A percentile compares a stretch with the other conserved stretches of the same genome.
These are phyloP conservation scores for Wallacemonas sp. DNA, from an alignment of 208 protist species.

Conservation along the genomic window DNA sequence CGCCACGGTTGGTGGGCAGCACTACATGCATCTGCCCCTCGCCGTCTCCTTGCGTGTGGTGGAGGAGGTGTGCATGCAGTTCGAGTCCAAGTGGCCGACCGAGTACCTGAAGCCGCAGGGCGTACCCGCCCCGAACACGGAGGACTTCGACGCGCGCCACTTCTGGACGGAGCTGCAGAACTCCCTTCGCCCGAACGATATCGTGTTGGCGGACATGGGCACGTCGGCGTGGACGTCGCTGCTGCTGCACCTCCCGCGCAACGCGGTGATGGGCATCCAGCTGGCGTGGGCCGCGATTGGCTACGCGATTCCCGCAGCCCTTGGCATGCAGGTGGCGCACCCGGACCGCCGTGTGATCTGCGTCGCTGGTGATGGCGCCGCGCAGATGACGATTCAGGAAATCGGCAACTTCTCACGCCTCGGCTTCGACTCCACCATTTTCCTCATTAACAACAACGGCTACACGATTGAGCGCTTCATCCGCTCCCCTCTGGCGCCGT, in stretches of 20 bases:
- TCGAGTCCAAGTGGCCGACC: slow-evolving; percentile 37
- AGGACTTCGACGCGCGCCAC: slow-evolving; percentile 34
- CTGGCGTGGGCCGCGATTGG: slow-evolving; percentile 60
- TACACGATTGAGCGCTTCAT: slow-evolving; percentile 64
- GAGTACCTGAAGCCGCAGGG: slow-evolving; percentile 33
- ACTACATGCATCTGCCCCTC: slow-evolving; percentile 53
- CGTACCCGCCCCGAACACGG: slow-evolving; percentile 1
- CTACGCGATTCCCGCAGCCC: slow-evolving; percentile 47
- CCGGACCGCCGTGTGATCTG: slow-evolving; percentile 46
- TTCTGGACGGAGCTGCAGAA: slow-evolving; percentile 52
- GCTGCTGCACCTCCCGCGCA: slow-evolving; percentile 37
- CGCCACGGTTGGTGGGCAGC: slow-evolving; percentile 33
- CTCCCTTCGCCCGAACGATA: slow-evolving; percentile 37
- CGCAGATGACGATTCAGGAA: slow-evolving; percentile 67
- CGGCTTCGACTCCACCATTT: slow-evolving; percentile 23
- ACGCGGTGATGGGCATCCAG: slow-evolving; percentile 27
- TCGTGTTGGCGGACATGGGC: slow-evolving; percentile 51
- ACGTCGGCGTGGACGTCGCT: slow-evolving; percentile 45
- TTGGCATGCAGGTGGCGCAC: slow-evolving; percentile 48
- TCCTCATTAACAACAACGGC: slow-evolving; percentile 60
- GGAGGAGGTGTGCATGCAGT: slow-evolving; percentile 33
- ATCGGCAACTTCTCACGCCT: slow-evolving; percentile 28
- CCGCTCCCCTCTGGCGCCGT: slow-evolving; percentile 33
- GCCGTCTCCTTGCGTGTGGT: slow-evolving; percentile 34
- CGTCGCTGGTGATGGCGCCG: slow-evolving; percentile 49